Base-by-base conservation (phyloP, 2,329 filamentous ascomycete species). In the Epichloe hybrida region DNA sequence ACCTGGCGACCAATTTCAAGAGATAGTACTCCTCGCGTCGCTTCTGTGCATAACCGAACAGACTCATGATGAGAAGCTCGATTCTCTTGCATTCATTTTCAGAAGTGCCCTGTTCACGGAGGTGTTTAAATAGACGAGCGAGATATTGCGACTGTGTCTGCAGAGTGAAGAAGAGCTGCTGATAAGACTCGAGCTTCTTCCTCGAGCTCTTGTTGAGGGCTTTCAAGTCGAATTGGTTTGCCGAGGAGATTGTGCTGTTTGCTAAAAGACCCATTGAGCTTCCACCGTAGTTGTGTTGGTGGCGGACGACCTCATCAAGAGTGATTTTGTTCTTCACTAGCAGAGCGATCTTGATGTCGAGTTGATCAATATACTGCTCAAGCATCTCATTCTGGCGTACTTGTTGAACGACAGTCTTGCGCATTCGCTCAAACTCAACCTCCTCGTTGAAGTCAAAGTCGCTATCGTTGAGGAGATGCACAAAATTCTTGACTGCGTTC, bases 311-410 rank as follows among this genome's bases (percentile, higher is more conserved):
- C 69, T 98, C 94, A 62, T 98, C 93, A 4, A 98, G 76, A 0
- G 93, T 97, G 62, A 98, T 98, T 69, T 98, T 98, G 78, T 98
- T 98, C 76, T 97, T 97, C 61, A 98, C 93, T 17, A 98, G 76
- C 3, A 98, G 78, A 1, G 93, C 93, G 65, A 98, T 98, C 72
- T 98, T 98, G 74, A 98, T 95, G 63, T 98, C 94, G 37, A 98
- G 79, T 64, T 98, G 93, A 60, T 95, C 90, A 58, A 98, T 95
- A 63, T 98, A 98, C 64, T 96, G 89, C 69, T 98, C 93, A 39
- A 94, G 81, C 73, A 95, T 83, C 69, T 98, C 93, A 62, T 98
- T 98, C 60, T 96, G 90, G 46, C 91, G 84, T 9, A 98, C 93
- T 64, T 97, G 90, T 63, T 97, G 90, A 6, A 98, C 90, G 15